phyloP scores from a whole-genome alignment of 208 protist species.

The Leishmania arabica region DNA sequence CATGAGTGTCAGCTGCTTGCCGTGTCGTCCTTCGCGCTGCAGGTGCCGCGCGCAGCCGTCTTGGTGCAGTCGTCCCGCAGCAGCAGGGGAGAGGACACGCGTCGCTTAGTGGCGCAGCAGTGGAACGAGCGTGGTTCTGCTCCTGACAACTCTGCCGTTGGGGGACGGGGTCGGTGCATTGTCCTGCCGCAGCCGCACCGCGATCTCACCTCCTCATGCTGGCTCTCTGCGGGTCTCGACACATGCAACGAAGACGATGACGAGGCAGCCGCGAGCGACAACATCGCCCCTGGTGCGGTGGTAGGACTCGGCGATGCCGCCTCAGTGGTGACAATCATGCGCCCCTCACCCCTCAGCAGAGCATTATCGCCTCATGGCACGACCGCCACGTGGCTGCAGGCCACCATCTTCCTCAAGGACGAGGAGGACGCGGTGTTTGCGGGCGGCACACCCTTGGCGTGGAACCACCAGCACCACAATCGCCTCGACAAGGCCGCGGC shows the following conservation, averaged over 20 bases:
- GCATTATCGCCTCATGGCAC: neutral
- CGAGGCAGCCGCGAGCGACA: neutral
- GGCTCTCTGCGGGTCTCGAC: slow-evolving; percentile 18
- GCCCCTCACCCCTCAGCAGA: neutral
- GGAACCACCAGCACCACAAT: neutral
- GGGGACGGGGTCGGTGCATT: neutral
- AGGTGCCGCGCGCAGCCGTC: neutral
- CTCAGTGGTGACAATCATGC: slow-evolving; percentile 12
- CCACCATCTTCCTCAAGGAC: slow-evolving; percentile 24
- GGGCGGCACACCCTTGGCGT: neutral
- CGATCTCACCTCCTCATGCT: slow-evolving; percentile 36
- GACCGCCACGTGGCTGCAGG: slow-evolving; percentile 5
- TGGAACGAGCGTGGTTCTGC: neutral
- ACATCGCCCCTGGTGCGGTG: neutral
- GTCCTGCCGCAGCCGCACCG: slow-evolving; percentile 35
- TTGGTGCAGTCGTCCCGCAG: neutral
- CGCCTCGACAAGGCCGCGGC: neutral
- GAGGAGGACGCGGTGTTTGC: slow-evolving; percentile 7
- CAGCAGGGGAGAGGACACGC: neutral
- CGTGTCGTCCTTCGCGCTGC: slow-evolving; percentile 4
- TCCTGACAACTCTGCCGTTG: neutral
- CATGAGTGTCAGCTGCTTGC: slow-evolving; percentile 30
- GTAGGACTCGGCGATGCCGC: slow-evolving; percentile 9
- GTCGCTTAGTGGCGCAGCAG: neutral
- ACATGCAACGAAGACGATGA: neutral